Conservation (phyloP, 2,329 filamentous ascomycete species). For the Mycocentrospora acerina region DNA sequence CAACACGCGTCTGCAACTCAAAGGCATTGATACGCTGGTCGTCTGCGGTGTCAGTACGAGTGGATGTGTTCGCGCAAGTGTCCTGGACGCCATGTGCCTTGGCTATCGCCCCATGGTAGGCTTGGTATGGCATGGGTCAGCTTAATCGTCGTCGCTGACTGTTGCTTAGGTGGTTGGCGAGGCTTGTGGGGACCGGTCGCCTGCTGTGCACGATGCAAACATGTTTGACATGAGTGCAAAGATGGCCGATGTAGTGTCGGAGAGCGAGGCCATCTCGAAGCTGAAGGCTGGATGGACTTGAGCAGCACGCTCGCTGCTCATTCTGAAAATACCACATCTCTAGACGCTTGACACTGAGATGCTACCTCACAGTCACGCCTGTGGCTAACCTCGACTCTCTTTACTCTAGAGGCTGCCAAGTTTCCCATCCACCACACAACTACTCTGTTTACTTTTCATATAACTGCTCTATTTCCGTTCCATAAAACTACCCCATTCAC, state of each 20-base stretch:
- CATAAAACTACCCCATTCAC: conserved; percentile 7
- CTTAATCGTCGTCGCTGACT: conserved; percentile 9
- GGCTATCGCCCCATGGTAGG: conserved; percentile 50
- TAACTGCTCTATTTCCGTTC: not conserved
- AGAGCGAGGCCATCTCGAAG: conserved; percentile 45
- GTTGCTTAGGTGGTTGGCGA: conserved; percentile 43
- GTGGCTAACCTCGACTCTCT: too few relatives aligned
- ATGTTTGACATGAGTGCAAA: conserved; percentile 51
- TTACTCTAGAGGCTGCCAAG: too few relatives aligned
- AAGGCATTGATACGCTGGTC: conserved; percentile 48
- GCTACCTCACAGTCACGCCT: too few relatives aligned
- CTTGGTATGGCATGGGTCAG: conserved; percentile 11
- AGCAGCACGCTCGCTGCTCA: not conserved
- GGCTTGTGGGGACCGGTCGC: conserved; percentile 50
- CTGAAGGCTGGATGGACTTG: conserved; percentile 42
- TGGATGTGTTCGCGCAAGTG: conserved; percentile 50
- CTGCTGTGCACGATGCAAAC: conserved; percentile 49
- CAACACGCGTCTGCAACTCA: conserved; percentile 42
- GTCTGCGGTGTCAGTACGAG: conserved; percentile 52
- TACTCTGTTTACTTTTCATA: too few relatives aligned
- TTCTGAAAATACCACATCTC: too few relatives aligned
- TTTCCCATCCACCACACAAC: too few relatives aligned
- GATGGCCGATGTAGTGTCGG: conserved; percentile 50
- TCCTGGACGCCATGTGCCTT: conserved; percentile 49
- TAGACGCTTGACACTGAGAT: too few relatives aligned